phyloP scores from a whole-genome alignment of 257 asterid species.

The Salvia rosmarinus region DNA sequence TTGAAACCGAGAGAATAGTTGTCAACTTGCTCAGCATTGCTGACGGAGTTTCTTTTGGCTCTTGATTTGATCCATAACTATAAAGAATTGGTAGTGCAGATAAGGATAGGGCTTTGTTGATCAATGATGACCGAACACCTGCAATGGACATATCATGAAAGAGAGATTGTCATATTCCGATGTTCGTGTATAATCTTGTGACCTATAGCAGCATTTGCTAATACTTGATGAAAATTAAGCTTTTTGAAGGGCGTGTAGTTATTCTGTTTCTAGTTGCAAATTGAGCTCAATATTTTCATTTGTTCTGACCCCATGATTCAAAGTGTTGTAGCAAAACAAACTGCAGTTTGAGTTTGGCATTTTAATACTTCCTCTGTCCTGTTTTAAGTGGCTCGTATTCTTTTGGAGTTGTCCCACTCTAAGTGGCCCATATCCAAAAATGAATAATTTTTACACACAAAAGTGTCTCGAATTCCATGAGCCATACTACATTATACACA shows the following conservation, averaged over 20 bases:
- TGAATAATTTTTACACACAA: no score
- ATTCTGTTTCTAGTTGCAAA: neutral
- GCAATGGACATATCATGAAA: neutral
- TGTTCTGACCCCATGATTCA: neutral
- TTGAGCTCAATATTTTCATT: neutral
- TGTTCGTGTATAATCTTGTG: conserved; percentile 1
- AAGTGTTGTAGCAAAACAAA: conserved; percentile 3
- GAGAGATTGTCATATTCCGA: neutral
- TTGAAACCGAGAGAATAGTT: neutral
- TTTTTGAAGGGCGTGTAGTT: neutral
- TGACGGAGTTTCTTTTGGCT: neutral
- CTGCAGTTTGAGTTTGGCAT: neutral
- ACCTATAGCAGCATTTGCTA: neutral
- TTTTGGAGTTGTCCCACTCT: no score
- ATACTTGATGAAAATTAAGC: neutral
- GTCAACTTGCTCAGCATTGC: conserved; percentile 7
- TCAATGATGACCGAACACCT: neutral
- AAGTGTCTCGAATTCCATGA: no score
- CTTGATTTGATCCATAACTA: conserved; percentile 4
- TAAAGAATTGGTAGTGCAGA: neutral
- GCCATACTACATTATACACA: no score
- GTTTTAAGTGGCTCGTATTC: no score
- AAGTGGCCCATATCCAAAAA: no score
- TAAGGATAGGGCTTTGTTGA: neutral
- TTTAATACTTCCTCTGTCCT: no score